Percentiles rank a stretch among this genome's conserved stretches.
Evolutionary conservation across 1,284 basidiomycete genomes (phyloP).

Genomic region (Tylopilus sp.): DNA sequence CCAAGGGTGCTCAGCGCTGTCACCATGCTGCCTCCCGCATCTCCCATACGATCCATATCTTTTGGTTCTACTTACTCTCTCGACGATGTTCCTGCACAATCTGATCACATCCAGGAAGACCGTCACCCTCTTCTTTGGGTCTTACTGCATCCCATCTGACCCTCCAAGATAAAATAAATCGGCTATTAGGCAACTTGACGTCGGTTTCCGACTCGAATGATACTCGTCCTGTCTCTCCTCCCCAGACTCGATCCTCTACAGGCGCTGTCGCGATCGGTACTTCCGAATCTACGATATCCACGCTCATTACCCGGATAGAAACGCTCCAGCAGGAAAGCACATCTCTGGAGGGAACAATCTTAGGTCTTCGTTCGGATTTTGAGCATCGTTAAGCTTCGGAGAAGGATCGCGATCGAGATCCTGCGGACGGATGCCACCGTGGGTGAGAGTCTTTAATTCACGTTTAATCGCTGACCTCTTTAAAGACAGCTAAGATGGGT

Average conservation of each 20-base stretch:
- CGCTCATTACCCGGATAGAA: constrained; percentile 63
- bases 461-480: constrained; percentile 17
- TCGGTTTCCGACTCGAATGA: constrained; percentile 23
- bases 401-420: constrained; percentile 69
- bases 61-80: constrained; percentile 44
- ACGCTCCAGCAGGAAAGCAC: constrained; percentile 69
- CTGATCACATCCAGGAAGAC: constrained; percentile 27
- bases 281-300: constrained; percentile 42
- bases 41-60: constrained; percentile 54
- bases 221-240: constrained; percentile 14
- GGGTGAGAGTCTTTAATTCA: constrained; percentile 45
- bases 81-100: constrained; percentile 42
- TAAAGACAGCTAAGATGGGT: constrained; percentile 38
- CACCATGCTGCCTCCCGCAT: constrained; percentile 82
- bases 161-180: constrained; percentile 65
- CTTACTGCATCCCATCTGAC: constrained; percentile 53
- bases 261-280: constrained; percentile 47
- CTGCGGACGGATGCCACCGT: constrained; percentile 84
- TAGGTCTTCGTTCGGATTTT: constrained; percentile 39
- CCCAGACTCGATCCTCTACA: constrained; percentile 36
- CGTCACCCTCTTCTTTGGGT: constrained; percentile 44
- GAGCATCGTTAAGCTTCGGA: constrained; percentile 50
- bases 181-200: constrained; percentile 49
- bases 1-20: constrained; percentile 76
- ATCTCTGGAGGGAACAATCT: constrained; percentile 46